phyloP scores from a whole-genome alignment of 2,329 filamentous ascomycete species.

The Monilinia polystroma region DNA sequence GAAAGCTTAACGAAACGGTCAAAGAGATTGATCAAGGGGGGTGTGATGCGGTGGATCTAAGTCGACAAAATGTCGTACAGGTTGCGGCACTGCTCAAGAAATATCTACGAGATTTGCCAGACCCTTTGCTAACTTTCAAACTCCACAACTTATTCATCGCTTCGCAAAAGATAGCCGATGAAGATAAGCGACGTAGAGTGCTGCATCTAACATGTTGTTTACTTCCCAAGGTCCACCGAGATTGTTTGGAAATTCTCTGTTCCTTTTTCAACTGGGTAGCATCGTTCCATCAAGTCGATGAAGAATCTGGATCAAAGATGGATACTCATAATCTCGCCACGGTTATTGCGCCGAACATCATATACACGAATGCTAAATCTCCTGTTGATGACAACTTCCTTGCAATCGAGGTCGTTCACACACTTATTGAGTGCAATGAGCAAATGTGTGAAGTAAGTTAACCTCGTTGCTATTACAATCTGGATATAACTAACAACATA shows the following conservation, averaged over 20 bases:
- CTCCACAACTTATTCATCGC: constrained; percentile 87
- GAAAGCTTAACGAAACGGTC: constrained; percentile 81
- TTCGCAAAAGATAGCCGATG: constrained; percentile 82
- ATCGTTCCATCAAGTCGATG: constrained; percentile 95
- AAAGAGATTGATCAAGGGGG: constrained; percentile 84
- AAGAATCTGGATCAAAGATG: constrained; percentile 98
- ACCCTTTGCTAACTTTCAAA: constrained; percentile 93
- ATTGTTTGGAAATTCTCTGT: constrained; percentile 93
- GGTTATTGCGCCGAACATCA: constrained; percentile 93
- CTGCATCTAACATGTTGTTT: constrained; percentile 90
- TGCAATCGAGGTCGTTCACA: constrained; percentile 89
- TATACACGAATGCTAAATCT: constrained; percentile 68
- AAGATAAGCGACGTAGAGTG: constrained; percentile 77
- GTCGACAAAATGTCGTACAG: constrained; percentile 87
- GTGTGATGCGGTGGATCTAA: constrained; percentile 80
- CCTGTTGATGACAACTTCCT: constrained; percentile 85
- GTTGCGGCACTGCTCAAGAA: constrained; percentile 92
- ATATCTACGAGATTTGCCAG: constrained; percentile 89
- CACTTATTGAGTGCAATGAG: constrained; percentile 89
- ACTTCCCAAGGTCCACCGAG: constrained; percentile 86
- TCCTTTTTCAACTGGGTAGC: constrained; percentile 96
- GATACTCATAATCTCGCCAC: constrained; percentile 96
- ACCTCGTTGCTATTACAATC: background rate
- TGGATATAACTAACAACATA: constrained; percentile 33
- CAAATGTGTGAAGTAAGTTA: constrained; percentile 88